Base-by-base conservation (phyloP, 2,329 filamentous ascomycete genomes). In the Ceratocystis colombiana region DNA sequence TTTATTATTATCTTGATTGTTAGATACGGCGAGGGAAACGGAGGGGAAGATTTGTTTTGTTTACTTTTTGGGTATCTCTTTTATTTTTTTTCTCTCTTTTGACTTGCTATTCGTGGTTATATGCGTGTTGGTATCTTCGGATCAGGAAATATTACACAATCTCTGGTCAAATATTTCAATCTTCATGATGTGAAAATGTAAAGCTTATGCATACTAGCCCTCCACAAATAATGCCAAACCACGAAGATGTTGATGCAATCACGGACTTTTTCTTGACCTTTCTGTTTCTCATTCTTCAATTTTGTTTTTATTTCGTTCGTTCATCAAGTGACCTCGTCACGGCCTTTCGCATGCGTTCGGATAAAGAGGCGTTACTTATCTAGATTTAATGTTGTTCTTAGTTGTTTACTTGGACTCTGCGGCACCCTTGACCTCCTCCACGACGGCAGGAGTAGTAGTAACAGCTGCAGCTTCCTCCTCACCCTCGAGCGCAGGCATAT, bases 401-500 rank as follows among this genome's bases (percentile, higher is more conserved):
- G 45, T n/a, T 65, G 28, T 61, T 44, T 64, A 59, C 48, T 61
- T 41, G 25, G 50, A 55, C 53, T 53, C 25, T 61, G 61, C 41
- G 48, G 66, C 62, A 10, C 17, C 55, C 45, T 61, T 66, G 45
- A 59, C 20, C 59, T 30, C 15, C 28, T 28, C 45, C 30, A 37
- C 59, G 63, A 20, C n/a, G 62, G 67, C 45, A 66, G 46, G 37
- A 33, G 62, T 15, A 6, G 20, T 22, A 30, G 62, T n/a, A 64
- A 67, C 50, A 66, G 65, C 68, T 66, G 45, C 63, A 67, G 67
- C 67, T 64, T 73, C 76, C 71, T 77, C 76, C 66, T 78, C 77
- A 50, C 81, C 86, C 75, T 89, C 88, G 62, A 95, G 84, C 71
- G 84, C 84, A 67, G 91, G 90, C 86, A 96, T 91, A 3, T 90